Evolutionary conservation across 73 alveolate genomes (phyloP).

Genomic region (Tetrahymena malaccensis): DNA sequence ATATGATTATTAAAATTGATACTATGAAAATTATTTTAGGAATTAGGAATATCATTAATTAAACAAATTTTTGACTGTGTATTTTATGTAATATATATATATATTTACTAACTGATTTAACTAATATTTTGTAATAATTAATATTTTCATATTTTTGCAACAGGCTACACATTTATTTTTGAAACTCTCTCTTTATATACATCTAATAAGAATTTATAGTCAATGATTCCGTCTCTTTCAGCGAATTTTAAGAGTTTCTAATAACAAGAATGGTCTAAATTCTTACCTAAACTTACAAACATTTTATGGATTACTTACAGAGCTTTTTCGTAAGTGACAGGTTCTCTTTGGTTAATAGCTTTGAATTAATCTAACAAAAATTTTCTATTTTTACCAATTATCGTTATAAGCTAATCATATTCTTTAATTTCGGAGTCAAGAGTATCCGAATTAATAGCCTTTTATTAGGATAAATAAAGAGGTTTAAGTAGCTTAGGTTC

Average conservation of each 20-base stretch:
- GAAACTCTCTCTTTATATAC: neutral
- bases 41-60: too few relatives aligned
- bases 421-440: neutral
- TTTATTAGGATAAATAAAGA: neutral
- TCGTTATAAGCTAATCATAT: neutral
- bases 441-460: slow-evolving; percentile 8
- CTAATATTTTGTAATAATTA: neutral
- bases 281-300: neutral
- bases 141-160: neutral
- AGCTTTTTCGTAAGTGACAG: neutral
- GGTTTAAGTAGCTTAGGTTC: neutral
- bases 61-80: too few relatives aligned
- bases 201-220: neutral
- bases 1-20: too few relatives aligned
- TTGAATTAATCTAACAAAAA: neutral
- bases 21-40: too few relatives aligned
- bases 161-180: neutral
- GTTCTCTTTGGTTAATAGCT: neutral
- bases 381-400: slow-evolving; percentile 23
- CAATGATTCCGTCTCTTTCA: neutral
- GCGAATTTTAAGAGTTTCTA: neutral
- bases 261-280: neutral
- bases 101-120: neutral
- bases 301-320: neutral
- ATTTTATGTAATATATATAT: neutral